phyloP scores from a whole-genome alignment of 176 grass and related monocot genomes.

The Oryza australiensis region DNA sequence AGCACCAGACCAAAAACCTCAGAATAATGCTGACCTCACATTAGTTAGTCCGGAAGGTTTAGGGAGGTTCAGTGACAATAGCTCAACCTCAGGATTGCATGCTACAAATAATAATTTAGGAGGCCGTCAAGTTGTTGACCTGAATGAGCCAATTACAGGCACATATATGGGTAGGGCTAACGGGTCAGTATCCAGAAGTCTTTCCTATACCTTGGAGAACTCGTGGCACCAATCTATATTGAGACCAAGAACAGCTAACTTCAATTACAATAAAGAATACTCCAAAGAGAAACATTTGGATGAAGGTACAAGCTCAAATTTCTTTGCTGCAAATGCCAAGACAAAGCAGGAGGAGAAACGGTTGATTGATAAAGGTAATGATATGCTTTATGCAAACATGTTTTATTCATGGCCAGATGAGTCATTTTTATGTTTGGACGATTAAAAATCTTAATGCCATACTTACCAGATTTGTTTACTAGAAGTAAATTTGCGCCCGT shows the following conservation, averaged over 20 bases:
- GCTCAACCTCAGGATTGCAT: conserved; percentile 36
- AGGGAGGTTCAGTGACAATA: conserved; percentile 37
- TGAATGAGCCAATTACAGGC: conserved; percentile 63
- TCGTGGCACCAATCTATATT: conserved; percentile 21
- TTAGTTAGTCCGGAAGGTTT: conserved; percentile 24
- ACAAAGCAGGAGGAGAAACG: conserved; percentile 46
- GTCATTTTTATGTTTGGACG: conserved; percentile 25
- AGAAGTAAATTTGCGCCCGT: background rate
- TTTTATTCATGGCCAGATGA: background rate
- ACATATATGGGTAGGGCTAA: conserved; percentile 28
- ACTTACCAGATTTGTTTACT: conserved; percentile 8
- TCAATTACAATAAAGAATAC: conserved; percentile 52
- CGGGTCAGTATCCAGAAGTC: conserved; percentile 36
- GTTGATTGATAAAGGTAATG: conserved; percentile 55
- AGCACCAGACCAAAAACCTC: conserved; percentile 20
- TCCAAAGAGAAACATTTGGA: conserved; percentile 44
- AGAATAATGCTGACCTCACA: conserved; percentile 43
- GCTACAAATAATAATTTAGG: conserved; percentile 33
- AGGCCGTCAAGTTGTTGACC: conserved; percentile 42
- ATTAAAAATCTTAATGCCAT: background rate
- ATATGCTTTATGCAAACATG: conserved; percentile 26
- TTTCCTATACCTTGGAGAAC: conserved; percentile 32
- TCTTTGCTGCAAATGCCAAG: conserved; percentile 41
- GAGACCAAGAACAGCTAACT: conserved; percentile 50
- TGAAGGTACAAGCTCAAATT: conserved; percentile 65